phyloP scores from a whole-genome alignment of 768 basidiomycete genomes.

The Daedaleopsis sinensis region DNA sequence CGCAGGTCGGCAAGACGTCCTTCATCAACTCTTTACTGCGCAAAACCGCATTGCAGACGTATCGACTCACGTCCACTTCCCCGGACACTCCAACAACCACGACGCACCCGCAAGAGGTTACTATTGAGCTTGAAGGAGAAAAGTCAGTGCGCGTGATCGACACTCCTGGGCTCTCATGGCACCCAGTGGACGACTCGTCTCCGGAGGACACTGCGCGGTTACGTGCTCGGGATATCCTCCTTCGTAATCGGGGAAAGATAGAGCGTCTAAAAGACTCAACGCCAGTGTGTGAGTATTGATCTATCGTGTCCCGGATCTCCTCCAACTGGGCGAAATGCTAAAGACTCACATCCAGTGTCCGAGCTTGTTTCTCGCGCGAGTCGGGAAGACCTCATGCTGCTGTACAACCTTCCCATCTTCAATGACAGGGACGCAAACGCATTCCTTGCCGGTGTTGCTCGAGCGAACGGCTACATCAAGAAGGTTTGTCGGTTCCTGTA shows the following conservation, averaged over 20 bases:
- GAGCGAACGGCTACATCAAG: slow-evolving; percentile 73
- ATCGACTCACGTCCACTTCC: slow-evolving; percentile 46
- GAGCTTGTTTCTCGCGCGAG: slow-evolving; percentile 71
- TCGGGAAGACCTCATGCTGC: slow-evolving; percentile 86
- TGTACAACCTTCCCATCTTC: slow-evolving; percentile 85
- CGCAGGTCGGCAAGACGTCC: slow-evolving; percentile 80
- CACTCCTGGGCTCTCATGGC: slow-evolving; percentile 83
- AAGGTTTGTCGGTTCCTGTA: slow-evolving; percentile 51
- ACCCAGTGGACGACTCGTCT: slow-evolving; percentile 40
- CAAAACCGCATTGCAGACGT: slow-evolving; percentile 56
- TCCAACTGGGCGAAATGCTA: background rate
- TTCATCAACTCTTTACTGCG: slow-evolving; percentile 78
- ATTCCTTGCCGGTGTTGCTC: slow-evolving; percentile 79
- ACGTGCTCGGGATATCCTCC: slow-evolving; percentile 72
- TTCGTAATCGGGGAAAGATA: slow-evolving; percentile 78
- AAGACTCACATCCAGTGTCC: slow-evolving; percentile 41
- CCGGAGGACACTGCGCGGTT: slow-evolving; percentile 39
- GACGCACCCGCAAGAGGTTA: slow-evolving; percentile 63
- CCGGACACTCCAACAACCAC: slow-evolving; percentile 75
- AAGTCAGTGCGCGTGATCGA: slow-evolving; percentile 72
- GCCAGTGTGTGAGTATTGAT: slow-evolving; percentile 57
- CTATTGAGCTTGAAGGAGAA: slow-evolving; percentile 46
- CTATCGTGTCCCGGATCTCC: background rate
- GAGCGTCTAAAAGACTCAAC: slow-evolving; percentile 84
- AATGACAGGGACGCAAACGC: slow-evolving; percentile 62